phyloP scores from a whole-genome alignment of 495 filamentous ascomycete species.

The Glonium stellatum region DNA sequence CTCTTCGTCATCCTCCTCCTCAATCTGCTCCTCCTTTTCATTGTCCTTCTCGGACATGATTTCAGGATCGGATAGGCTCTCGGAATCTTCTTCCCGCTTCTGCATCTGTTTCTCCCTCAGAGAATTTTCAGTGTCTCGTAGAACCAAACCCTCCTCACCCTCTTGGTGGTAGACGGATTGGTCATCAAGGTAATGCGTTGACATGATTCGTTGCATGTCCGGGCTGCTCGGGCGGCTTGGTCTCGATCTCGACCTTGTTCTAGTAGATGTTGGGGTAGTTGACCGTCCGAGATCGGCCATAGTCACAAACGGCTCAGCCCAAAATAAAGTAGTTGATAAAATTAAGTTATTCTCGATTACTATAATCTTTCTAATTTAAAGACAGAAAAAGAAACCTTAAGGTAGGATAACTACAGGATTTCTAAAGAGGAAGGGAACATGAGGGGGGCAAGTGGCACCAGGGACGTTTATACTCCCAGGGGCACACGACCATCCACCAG shows the following conservation, averaged over 20 bases:
- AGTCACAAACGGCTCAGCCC: not conserved
- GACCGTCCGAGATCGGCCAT: not conserved
- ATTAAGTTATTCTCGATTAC: no score
- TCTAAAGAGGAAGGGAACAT: no score
- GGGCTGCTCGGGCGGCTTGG: conserved; percentile 13
- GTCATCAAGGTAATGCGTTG: conserved; percentile 25
- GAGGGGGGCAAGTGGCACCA: no score
- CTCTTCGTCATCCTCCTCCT: conserved; percentile 4
- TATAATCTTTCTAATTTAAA: no score
- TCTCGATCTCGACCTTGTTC: conserved; percentile 17
- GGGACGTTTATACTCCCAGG: no score
- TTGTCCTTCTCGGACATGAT: conserved; percentile 9
- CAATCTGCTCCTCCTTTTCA: no score
- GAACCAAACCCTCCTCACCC: conserved; percentile 7
- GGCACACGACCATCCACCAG: no score
- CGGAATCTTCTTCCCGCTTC: not conserved
- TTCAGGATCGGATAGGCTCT: not conserved
- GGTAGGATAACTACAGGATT: no score
- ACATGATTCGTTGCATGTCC: conserved; percentile 14
- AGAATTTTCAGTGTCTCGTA: conserved; percentile 8
- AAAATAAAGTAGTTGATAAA: no score
- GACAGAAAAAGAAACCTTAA: no score
- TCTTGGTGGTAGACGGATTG: conserved; percentile 29
- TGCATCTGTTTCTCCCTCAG: not conserved
- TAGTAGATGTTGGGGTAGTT: not conserved